phyloP scores from a whole-genome alignment of 2,329 filamentous ascomycete species.

The Cladosporium sp. region DNA sequence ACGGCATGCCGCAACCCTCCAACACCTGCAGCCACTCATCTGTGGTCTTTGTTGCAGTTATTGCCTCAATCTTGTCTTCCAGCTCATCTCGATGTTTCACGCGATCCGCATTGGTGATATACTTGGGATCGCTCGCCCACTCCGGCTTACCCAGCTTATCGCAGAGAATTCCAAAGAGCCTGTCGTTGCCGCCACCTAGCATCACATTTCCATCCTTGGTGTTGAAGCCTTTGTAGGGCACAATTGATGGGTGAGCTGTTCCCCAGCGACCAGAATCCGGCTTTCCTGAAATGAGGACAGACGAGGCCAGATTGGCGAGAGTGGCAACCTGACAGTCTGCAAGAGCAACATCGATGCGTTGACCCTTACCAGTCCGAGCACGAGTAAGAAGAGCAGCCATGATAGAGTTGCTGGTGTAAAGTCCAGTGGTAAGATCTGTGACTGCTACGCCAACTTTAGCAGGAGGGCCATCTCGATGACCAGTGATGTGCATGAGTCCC shows the following conservation, averaged over 20 bases:
- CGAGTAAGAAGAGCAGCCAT: constrained; percentile 87
- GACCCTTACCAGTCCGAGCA: constrained; percentile 70
- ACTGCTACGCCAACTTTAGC: constrained; percentile 98
- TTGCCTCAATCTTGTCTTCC: constrained; percentile 71
- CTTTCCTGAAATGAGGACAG: constrained; percentile 80
- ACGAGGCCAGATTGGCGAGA: constrained; percentile 91
- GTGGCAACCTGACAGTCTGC: constrained; percentile 96
- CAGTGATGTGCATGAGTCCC: constrained; percentile 98
- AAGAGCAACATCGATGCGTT: constrained; percentile 87
- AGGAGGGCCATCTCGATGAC: constrained; percentile 77
- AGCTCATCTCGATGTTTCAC: constrained; percentile 68
- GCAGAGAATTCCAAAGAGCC: constrained; percentile 57
- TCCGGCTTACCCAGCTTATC: constrained; percentile 54
- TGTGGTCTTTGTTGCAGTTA: constrained; percentile 74
- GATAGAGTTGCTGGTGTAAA: constrained; percentile 93
- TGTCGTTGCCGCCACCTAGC: constrained; percentile 61
- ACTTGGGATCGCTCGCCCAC: constrained; percentile 54
- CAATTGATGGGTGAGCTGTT: constrained; percentile 96
- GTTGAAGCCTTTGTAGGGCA: constrained; percentile 83
- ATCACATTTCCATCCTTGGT: constrained; percentile 61
- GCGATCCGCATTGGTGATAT: constrained; percentile 55
- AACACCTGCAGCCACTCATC: constrained; percentile 81
- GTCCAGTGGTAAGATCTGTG: constrained; percentile 88
- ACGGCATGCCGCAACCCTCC: constrained; percentile 90
- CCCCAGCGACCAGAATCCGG: constrained; percentile 90